Percentiles rank a stretch among this genome's conserved stretches.
Evolutionary conservation across 2,329 filamentous ascomycete species (phyloP).

Genomic region (Myriosclerotinia scirpicola): DNA sequence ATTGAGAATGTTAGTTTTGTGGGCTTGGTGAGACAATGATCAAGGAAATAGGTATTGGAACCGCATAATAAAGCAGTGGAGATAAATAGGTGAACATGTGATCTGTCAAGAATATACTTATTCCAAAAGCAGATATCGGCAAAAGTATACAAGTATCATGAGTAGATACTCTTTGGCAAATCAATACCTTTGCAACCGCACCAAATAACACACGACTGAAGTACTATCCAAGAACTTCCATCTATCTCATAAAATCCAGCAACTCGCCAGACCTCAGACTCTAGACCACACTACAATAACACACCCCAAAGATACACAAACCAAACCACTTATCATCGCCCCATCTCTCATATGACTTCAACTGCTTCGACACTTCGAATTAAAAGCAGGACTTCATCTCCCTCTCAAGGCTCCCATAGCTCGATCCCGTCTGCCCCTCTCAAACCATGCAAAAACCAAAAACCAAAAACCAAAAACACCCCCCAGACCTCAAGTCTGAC

Average conservation of each 20-base stretch:
- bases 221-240: neutral
- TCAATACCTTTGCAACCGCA: too few species aligned
- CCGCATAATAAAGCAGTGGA: neutral
- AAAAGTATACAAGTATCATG: neutral
- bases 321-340: neutral
- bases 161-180: neutral
- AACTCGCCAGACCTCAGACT: neutral
- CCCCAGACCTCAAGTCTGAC: too few species aligned
- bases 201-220: neutral
- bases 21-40: too few species aligned
- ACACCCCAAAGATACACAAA: neutral
- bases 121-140: neutral
- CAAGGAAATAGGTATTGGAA: neutral
- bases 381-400: conserved; percentile 54
- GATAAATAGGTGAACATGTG: neutral
- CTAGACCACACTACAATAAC: neutral
- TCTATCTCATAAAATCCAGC: neutral
- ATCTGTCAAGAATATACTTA: neutral
- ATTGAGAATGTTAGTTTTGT: neutral
- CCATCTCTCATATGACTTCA: neutral
- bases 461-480: neutral
- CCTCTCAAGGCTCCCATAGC: conserved; percentile 45
- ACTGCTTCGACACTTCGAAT: neutral
- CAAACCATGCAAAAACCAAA: conserved; percentile 65
- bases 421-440: conserved; percentile 55